A percentile compares a stretch with the other conserved stretches of the same genome.
Evolutionary conservation across 1,284 basidiomycete species (phyloP).

Genomic region (Salmacisia buchloeana): DNA sequence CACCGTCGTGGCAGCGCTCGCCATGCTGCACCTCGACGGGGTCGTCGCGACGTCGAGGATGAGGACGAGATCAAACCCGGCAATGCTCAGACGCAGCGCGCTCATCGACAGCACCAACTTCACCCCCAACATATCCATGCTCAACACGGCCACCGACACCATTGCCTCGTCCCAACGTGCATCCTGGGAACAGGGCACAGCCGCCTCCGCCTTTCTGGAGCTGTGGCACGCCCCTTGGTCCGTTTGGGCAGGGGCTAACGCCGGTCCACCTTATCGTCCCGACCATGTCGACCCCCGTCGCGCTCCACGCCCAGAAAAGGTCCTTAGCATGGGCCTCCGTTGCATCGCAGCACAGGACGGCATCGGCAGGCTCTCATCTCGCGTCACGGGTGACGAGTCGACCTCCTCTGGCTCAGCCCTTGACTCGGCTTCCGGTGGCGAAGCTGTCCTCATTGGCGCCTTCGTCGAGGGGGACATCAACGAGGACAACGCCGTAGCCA

Average conservation of each 20-base stretch:
- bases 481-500: constrained; percentile 13
- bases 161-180: constrained; percentile 38
- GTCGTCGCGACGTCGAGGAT: no score
- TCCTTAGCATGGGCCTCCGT: constrained; percentile 34
- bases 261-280: constrained; percentile 30
- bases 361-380: constrained; percentile 34
- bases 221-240: constrained; percentile 32
- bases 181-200: constrained; percentile 46
- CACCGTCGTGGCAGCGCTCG: no score
- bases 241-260: constrained; percentile 26
- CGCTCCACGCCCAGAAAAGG: constrained; percentile 16
- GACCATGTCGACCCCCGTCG: constrained; percentile 12
- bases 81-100: no score
- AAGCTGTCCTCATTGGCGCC: constrained; percentile 39
- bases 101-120: background rate
- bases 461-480: constrained; percentile 37
- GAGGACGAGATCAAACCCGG: no score
- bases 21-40: no score
- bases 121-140: constrained; percentile 31
- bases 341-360: constrained; percentile 31
- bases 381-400: constrained; percentile 43
- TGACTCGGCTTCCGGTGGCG: constrained; percentile 38
- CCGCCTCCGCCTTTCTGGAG: constrained; percentile 43
- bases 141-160: constrained; percentile 27
- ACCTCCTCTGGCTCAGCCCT: constrained; percentile 29